phyloP scores from a whole-genome alignment of 176 grass and related monocot genomes.

The Oryza australiensis region DNA sequence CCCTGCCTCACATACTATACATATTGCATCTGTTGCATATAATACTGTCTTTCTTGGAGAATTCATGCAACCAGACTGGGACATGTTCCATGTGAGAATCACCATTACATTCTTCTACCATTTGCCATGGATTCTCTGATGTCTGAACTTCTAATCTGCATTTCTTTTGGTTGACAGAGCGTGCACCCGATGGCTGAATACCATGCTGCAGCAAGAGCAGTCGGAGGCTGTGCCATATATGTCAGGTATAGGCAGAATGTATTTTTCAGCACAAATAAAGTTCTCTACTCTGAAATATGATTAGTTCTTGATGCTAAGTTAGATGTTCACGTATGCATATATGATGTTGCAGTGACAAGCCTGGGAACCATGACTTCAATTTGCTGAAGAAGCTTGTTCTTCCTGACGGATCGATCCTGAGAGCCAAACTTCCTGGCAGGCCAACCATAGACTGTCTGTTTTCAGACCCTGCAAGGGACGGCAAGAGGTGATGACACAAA shows the following conservation, averaged over 20 bases:
- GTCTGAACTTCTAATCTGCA: background rate
- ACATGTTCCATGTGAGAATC: constrained; percentile 86
- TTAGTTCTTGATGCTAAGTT: background rate
- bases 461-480: constrained; percentile 73
- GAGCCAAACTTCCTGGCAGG: constrained; percentile 63
- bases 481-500: constrained; percentile 54
- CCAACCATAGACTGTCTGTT: constrained; percentile 82
- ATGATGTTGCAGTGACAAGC: constrained; percentile 62
- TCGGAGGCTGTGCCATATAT: constrained; percentile 81
- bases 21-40: constrained; percentile 76
- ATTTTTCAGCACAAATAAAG: background rate
- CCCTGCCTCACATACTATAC: constrained; percentile 76
- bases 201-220: constrained; percentile 67
- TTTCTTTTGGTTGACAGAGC: constrained; percentile 40
- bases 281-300: background rate
- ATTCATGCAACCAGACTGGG: constrained; percentile 88
- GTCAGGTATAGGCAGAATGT: constrained; percentile 59
- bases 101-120: background rate
- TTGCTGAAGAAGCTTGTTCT: constrained; percentile 86
- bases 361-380: constrained; percentile 76
- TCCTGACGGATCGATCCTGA: constrained; percentile 74
- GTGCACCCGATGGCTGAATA: constrained; percentile 70
- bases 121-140: background rate
- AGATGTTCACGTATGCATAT: background rate
- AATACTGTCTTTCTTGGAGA: constrained; percentile 79